A percentile compares a stretch with the other conserved stretches of the same genome.
Evolutionary conservation across 306 rosid species (phyloP).

Genomic region (Citrullus mucosospermus): DNA sequence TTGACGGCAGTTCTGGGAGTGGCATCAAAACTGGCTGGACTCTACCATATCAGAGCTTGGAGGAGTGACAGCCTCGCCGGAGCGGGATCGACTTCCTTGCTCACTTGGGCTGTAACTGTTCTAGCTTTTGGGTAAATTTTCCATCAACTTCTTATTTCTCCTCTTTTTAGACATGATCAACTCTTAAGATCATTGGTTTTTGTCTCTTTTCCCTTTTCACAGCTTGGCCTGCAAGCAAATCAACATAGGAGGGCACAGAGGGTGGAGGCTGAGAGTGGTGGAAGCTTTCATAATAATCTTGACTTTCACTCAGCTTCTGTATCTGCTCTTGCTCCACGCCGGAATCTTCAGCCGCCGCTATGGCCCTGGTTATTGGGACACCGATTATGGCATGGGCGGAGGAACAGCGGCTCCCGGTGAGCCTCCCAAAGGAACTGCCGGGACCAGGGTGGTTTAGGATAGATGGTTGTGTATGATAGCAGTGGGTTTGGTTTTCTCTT

Average conservation of each 20-base stretch:
- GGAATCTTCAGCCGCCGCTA: slow-evolving; percentile 67
- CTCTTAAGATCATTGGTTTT: background rate
- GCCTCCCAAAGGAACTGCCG: background rate
- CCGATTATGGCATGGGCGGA: slow-evolving; percentile 35
- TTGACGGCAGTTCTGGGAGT: slow-evolving; percentile 55
- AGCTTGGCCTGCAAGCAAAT: slow-evolving; percentile 88
- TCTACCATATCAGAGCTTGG: slow-evolving; percentile 67
- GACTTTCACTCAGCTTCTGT: slow-evolving; percentile 60
- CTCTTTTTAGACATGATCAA: background rate
- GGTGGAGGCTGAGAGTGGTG: slow-evolving; percentile 68
- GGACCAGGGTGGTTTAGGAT: slow-evolving; percentile 4
- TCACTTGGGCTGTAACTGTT: slow-evolving; percentile 81
- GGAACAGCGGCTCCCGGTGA: background rate
- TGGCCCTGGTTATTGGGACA: slow-evolving; percentile 78
- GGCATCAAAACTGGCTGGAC: slow-evolving; percentile 61
- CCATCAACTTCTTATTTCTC: background rate
- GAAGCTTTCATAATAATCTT: slow-evolving; percentile 72
- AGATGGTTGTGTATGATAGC: background rate
- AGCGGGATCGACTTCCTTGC: slow-evolving; percentile 43
- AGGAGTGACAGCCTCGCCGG: slow-evolving; percentile 77
- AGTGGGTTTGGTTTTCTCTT: background rate
- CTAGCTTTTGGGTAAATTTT: slow-evolving; percentile 43
- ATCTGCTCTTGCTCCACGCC: slow-evolving; percentile 52
- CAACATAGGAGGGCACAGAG: slow-evolving; percentile 66
- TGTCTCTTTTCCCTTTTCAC: background rate